These are phyloP conservation scores for Prunus campanulata DNA, from an alignment of 306 rosid species.

Conservation along the genomic window DNA sequence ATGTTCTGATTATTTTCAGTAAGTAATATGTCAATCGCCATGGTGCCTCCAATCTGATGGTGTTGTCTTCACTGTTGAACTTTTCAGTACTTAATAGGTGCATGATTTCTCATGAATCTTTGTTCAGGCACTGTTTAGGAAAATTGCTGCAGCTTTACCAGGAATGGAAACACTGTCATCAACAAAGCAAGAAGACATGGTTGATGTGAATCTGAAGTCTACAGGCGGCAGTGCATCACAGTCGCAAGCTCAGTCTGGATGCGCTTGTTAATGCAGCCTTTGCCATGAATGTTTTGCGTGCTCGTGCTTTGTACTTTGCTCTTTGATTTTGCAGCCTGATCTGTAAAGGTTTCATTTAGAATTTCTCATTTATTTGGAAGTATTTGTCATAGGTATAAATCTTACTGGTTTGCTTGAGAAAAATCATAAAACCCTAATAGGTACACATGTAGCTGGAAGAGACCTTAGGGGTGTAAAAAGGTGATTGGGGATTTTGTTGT, in stretches of 20 bases:
- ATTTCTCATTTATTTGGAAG: not conserved
- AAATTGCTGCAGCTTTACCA: constrained; percentile 84
- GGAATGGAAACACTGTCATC: constrained; percentile 88
- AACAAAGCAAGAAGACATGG: constrained; percentile 91
- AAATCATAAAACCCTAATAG: not conserved
- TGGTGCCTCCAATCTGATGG: not conserved
- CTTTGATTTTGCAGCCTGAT: constrained; percentile 22
- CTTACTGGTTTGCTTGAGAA: not conserved
- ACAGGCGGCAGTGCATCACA: constrained; percentile 28
- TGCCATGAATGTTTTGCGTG: not conserved
- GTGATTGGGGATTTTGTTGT: not conserved
- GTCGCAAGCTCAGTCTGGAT: constrained; percentile 59
- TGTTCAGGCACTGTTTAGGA: constrained; percentile 68
- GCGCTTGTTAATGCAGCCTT: constrained; percentile 48
- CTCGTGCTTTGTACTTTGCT: constrained; percentile 12
- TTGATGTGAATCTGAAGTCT: constrained; percentile 78
- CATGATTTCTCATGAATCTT: not conserved
- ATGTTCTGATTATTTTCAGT: not conserved
- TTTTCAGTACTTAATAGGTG: not conserved
- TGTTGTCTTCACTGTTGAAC: not conserved
- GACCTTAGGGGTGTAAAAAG: constrained; percentile 7
- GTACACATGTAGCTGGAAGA: constrained; percentile 6
- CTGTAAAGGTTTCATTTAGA: constrained; percentile 31
- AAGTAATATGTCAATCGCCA: not conserved
- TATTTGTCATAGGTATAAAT: constrained; percentile 3